Evolutionary conservation across 306 rosid genomes (phyloP).

Genomic region (Oemleria cerasiformis): DNA sequence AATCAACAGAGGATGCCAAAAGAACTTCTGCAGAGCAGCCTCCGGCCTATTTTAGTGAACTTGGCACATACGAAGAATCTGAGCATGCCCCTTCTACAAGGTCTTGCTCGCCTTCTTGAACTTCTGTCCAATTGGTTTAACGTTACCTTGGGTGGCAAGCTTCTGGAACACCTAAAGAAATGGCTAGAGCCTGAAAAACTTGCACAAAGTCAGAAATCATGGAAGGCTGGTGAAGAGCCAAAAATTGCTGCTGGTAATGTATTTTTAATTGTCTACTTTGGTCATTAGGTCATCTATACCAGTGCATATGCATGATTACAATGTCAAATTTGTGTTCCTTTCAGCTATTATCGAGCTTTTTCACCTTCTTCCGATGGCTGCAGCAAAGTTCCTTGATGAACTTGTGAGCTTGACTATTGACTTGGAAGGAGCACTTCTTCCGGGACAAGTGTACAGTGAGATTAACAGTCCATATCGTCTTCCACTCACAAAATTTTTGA

Average conservation of each 20-base stretch:
- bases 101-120: constrained; percentile 96
- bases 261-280: constrained; percentile 26
- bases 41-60: constrained; percentile 93
- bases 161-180: constrained; percentile 92
- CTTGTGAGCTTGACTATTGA: constrained; percentile 96
- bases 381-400: constrained; percentile 95
- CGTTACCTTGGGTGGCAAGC: constrained; percentile 90
- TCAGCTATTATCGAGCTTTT: constrained; percentile 99
- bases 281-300: constrained; percentile 24
- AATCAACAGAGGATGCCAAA: constrained; percentile 96
- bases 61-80: constrained; percentile 95
- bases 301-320: constrained; percentile 16
- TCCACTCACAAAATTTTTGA: constrained; percentile 89
- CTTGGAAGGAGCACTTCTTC: constrained; percentile 96
- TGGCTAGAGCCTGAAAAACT: constrained; percentile 99
- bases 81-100: constrained; percentile 98
- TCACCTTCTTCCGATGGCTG: constrained; percentile 95
- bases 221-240: constrained; percentile 99
- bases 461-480: constrained; percentile 95
- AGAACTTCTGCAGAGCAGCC: constrained; percentile 96
- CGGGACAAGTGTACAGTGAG: constrained; percentile 95
- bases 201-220: constrained; percentile 87
- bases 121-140: constrained; percentile 96
- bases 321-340: constrained; percentile 25
- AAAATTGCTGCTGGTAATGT: constrained; percentile 93